Conservation (phyloP, 345 rosid genomes). For the Reutealis trisperma region DNA sequence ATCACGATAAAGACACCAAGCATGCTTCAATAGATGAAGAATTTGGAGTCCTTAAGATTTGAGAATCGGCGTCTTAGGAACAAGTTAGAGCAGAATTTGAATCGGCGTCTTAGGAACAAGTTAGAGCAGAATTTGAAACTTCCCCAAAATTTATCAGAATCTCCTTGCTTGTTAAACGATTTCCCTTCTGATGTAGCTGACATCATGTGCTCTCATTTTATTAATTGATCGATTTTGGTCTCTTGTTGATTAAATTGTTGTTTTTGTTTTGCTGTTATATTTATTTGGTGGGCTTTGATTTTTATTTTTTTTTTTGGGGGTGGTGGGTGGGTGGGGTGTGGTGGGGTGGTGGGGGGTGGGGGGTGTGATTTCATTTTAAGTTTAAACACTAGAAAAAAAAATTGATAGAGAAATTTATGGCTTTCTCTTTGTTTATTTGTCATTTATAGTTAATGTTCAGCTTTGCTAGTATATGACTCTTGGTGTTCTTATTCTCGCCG, state of each 20-base stretch:
- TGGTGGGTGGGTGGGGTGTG: no score
- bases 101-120: no score
- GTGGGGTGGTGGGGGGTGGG: no score
- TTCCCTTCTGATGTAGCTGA: slow-evolving; percentile 79
- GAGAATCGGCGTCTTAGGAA: slow-evolving; percentile 67
- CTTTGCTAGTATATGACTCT: not conserved
- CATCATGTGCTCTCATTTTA: not conserved
- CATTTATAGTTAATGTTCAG: not conserved
- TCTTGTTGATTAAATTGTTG: not conserved
- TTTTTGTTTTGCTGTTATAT: not conserved
- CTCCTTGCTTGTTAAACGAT: slow-evolving; percentile 56
- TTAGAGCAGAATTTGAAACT: no score
- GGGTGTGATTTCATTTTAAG: not conserved
- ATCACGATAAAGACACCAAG: slow-evolving; percentile 13
- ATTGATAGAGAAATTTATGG: not conserved
- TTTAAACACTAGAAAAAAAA: no score
- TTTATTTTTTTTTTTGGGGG: not conserved
- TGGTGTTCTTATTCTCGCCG: no score
- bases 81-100: slow-evolving; percentile 66
- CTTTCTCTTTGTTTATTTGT: not conserved
- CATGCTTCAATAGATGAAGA: slow-evolving; percentile 37
- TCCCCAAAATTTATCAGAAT: slow-evolving; percentile 63
- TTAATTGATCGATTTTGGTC: no score
- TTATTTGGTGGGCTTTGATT: not conserved
- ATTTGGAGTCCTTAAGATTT: slow-evolving; percentile 53